phyloP scores from a whole-genome alignment of 2,329 filamentous ascomycete species.

The Cladosporium sp. region DNA sequence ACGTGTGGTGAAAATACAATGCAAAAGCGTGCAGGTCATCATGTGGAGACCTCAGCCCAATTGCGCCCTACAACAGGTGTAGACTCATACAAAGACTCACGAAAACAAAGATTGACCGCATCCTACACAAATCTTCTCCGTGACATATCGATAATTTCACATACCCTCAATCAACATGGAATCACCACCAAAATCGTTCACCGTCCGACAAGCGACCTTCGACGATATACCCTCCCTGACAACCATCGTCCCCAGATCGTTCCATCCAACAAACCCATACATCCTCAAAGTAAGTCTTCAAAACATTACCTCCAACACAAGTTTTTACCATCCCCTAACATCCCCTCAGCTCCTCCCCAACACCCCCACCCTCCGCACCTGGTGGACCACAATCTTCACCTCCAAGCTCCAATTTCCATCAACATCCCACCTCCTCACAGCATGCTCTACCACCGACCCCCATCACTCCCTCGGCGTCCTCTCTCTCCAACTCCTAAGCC shows the following conservation, averaged over 20 bases:
- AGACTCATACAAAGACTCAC: not conserved
- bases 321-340: too few relatives aligned
- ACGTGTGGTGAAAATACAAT: not conserved
- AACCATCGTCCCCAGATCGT: constrained; percentile 31
- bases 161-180: not conserved
- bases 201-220: not conserved
- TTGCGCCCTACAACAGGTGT: not conserved
- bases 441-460: constrained; percentile 15
- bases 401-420: constrained; percentile 21
- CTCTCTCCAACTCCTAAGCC: constrained; percentile 4
- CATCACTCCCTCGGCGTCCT: constrained; percentile 3
- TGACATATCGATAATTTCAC: not conserved
- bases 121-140: not conserved
- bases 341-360: constrained; percentile 24
- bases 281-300: constrained; percentile 18
- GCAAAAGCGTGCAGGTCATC: not conserved
- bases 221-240: constrained; percentile 24
- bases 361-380: constrained; percentile 24
- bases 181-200: not conserved
- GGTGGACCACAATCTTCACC: constrained; percentile 28
- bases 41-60: not conserved
- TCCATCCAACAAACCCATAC: constrained; percentile 30
- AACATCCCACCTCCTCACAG: constrained; percentile 23
- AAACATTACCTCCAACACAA: too few relatives aligned
- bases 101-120: not conserved